A percentile compares a stretch with the other conserved stretches of the same genome.
Evolutionary conservation across 2,329 filamentous ascomycete species (phyloP).

Genomic region (Botrytis squamosa): DNA sequence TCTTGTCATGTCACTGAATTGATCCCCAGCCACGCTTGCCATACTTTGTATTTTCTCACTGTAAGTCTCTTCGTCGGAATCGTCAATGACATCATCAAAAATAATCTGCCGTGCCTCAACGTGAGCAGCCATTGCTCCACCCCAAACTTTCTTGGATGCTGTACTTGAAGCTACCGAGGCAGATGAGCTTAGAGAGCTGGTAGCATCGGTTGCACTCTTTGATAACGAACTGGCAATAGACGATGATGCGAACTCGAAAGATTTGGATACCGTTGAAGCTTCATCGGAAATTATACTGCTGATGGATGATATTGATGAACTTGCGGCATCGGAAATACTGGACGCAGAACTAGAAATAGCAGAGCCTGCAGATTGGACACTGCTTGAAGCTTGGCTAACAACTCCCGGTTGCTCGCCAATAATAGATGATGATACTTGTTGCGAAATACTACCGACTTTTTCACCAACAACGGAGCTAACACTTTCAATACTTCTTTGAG

Average conservation of each 20-base stretch:
- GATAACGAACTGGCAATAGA: slow-evolving; percentile 40
- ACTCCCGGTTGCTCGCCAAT: slow-evolving; percentile 30
- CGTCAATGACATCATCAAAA: slow-evolving; percentile 47
- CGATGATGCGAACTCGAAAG: slow-evolving; percentile 34
- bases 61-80: slow-evolving; percentile 45
- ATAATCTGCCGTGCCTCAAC: slow-evolving; percentile 52
- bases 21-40: slow-evolving; percentile 51
- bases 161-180: slow-evolving; percentile 33
- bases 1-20: slow-evolving; percentile 52
- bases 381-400: slow-evolving; percentile 36
- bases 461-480: slow-evolving; percentile 29
- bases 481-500: slow-evolving; percentile 35
- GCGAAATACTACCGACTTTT: slow-evolving; percentile 32
- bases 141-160: slow-evolving; percentile 51
- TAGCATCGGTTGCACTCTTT: slow-evolving; percentile 35
- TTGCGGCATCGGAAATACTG: slow-evolving; percentile 30
- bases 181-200: slow-evolving; percentile 32
- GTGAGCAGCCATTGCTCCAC: slow-evolving; percentile 40
- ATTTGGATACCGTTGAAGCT: slow-evolving; percentile 30
- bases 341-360: slow-evolving; percentile 31
- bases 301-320: slow-evolving; percentile 31
- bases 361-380: slow-evolving; percentile 34
- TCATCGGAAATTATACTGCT: slow-evolving; percentile 25
- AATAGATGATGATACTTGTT: slow-evolving; percentile 32
- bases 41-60: slow-evolving; percentile 52